Base-by-base conservation (phyloP, 192 early-diverging fungal species). In the Coemansia sp. region DNA sequence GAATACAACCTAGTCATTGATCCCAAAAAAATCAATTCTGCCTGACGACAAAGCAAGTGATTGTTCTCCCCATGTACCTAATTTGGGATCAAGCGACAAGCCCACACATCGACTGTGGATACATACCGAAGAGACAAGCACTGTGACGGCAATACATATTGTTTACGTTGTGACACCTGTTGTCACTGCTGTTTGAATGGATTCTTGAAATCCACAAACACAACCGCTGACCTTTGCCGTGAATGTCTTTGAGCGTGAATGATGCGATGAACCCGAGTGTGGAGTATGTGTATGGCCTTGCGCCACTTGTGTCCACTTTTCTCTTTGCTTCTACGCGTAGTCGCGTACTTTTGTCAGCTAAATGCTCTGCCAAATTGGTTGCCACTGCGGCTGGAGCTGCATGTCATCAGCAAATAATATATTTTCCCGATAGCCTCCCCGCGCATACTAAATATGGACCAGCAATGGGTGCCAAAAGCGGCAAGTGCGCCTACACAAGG, bases 21-120 rank as follows among this genome's bases (percentile, higher is more conserved):
- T 23, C 48, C 27, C n/a, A 55, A 45, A 17, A 46, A 23, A 14
- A 15, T 58, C 55, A 32, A 58, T 58, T 58, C 25, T 58, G 31
- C 55, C 55, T 58, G 55, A 6, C 29, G 32, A n/a, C 27, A 58
- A 34, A 5, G 29, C 17, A 34, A 34, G 31, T 15, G 25, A 32
- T 58, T 58, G 55, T 58, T 34, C 55, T 34, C 73, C 69, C 73
- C 73, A 66, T 67, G 69, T 27, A 65, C 63, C 73, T 58, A 64
- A 75, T 69, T 69, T 66, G 73, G 65, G 23, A 69, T 50, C 39
- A 38, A 34, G 60, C 27, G 55, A 14, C 27, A 58, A 32, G 29
- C 55, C 31, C 55, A 17, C 55, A n/a, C 14, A 9, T 12, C 31
- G 55, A 58, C 31, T 58, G 15, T 58, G 55, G 55, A 58, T 37